Evolutionary conservation across 2,329 filamentous ascomycete species (phyloP).

Genomic region (Pseudopyricularia javanii): DNA sequence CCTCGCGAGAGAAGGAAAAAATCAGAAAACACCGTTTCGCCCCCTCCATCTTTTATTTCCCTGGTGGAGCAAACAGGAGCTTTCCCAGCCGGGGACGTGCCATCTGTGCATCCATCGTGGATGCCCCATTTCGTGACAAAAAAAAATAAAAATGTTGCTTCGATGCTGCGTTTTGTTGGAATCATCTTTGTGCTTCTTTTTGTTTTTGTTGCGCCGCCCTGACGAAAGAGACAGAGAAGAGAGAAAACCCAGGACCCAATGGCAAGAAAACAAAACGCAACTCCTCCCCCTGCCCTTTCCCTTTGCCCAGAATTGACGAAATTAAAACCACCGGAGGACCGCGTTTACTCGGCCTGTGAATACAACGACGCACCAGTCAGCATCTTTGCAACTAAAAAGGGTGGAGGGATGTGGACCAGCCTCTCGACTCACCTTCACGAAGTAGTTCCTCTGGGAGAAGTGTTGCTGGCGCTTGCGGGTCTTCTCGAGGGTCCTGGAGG

Average conservation of each 20-base stretch:
- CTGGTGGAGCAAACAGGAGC: not conserved
- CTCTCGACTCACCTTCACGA: conserved; percentile 70
- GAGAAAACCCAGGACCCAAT: not conserved
- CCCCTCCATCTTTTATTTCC: not conserved
- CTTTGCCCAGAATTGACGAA: conserved; percentile 2
- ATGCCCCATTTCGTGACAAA: not conserved
- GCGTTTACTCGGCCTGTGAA: conserved; percentile 3
- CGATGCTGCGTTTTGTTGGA: not conserved
- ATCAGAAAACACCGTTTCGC: too few species aligned
- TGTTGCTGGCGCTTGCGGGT: conserved; percentile 90
- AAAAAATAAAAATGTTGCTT: conserved; percentile 1
- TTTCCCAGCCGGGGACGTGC: not conserved
- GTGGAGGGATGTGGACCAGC: too few species aligned
- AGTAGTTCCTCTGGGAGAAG: conserved; percentile 98
- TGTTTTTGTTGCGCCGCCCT: not conserved
- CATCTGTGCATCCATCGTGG: not conserved
- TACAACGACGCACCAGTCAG: not conserved
- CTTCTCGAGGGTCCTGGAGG: conserved; percentile 75
- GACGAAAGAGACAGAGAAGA: conserved; percentile 1
- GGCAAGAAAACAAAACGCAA: conserved; percentile 1
- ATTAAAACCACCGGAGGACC: conserved; percentile 1
- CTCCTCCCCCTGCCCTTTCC: conserved; percentile 1
- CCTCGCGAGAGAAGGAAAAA: not conserved
- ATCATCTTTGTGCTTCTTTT: not conserved
- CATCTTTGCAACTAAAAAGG: not conserved